These are phyloP conservation scores for Melaleuca quinquenervia DNA, from an alignment of 345 rosid species.

Conservation along the genomic window DNA sequence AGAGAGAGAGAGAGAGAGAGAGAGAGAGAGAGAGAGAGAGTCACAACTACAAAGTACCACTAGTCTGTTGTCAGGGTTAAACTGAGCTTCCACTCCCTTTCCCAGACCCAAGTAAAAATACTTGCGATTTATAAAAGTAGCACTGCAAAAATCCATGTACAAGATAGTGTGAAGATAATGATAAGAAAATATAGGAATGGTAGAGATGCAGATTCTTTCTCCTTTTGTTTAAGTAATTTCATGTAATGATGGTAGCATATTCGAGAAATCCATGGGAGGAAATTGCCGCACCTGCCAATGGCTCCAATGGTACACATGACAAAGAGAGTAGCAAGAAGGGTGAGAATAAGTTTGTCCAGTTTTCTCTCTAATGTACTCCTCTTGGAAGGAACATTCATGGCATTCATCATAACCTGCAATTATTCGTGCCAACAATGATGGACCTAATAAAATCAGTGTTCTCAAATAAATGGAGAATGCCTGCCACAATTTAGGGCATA, in stretches of 20 bases:
- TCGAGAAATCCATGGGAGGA: background rate
- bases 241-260: background rate
- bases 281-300: slow-evolving; percentile 57
- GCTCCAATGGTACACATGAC: slow-evolving; percentile 90
- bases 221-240: background rate
- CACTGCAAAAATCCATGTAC: slow-evolving; percentile 50
- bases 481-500: background rate
- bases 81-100: slow-evolving; percentile 36
- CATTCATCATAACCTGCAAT: slow-evolving; percentile 97
- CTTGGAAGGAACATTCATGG: slow-evolving; percentile 99
- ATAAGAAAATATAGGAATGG: background rate
- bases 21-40: background rate
- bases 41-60: slow-evolving; percentile 38
- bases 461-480: background rate
- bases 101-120: slow-evolving; percentile 61
- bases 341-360: slow-evolving; percentile 94
- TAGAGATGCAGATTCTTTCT: background rate
- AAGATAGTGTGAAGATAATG: slow-evolving; percentile 1
- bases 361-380: slow-evolving; percentile 98
- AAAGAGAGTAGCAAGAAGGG: slow-evolving; percentile 78
- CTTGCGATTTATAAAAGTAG: slow-evolving; percentile 64
- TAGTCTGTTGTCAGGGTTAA: slow-evolving; percentile 66
- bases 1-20: background rate
- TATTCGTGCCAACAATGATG: background rate
- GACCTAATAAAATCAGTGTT: background rate